These are phyloP conservation scores for Magnolia kwangsiensis DNA, from an alignment of 164 flowering plant genomes.

Conservation along the genomic window DNA sequence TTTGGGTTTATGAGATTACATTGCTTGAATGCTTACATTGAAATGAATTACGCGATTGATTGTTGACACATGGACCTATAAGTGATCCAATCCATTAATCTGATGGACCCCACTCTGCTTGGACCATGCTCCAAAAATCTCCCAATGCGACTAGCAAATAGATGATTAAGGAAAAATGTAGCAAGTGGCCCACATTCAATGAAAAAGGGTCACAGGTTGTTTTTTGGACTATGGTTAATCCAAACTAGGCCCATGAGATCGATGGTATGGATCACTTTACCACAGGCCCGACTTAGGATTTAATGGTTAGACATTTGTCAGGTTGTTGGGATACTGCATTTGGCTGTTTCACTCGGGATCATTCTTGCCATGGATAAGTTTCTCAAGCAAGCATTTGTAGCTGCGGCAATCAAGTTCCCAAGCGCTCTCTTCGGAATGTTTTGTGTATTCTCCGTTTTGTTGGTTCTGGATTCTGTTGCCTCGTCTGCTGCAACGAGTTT, in stretches of 20 bases:
- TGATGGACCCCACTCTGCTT: too few relatives aligned
- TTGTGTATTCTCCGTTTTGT: constrained; percentile 67
- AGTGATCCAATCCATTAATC: too few relatives aligned
- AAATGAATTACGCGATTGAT: too few relatives aligned
- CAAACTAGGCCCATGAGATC: neutral
- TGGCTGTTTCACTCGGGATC: constrained; percentile 78
- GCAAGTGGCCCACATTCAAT: neutral
- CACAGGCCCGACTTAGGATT: neutral
- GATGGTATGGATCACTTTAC: neutral
- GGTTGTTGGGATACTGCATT: constrained; percentile 62
- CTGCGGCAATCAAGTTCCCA: constrained; percentile 87
- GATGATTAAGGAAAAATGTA: neutral
- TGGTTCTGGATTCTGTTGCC: constrained; percentile 53
- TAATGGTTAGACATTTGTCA: constrained; percentile 17
- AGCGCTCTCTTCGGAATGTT: constrained; percentile 97
- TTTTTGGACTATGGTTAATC: neutral
- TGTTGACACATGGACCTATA: too few relatives aligned
- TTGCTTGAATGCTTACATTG: neutral
- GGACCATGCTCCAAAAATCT: neutral
- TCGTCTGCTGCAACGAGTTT: constrained; percentile 64
- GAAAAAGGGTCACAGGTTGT: neutral
- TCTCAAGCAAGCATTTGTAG: constrained; percentile 69
- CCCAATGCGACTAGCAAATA: neutral
- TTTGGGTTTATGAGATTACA: neutral
- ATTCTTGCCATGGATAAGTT: constrained; percentile 77